These are phyloP conservation scores for Pholiota adiposa DNA, from an alignment of 1,284 basidiomycete species.

Conservation along the genomic window DNA sequence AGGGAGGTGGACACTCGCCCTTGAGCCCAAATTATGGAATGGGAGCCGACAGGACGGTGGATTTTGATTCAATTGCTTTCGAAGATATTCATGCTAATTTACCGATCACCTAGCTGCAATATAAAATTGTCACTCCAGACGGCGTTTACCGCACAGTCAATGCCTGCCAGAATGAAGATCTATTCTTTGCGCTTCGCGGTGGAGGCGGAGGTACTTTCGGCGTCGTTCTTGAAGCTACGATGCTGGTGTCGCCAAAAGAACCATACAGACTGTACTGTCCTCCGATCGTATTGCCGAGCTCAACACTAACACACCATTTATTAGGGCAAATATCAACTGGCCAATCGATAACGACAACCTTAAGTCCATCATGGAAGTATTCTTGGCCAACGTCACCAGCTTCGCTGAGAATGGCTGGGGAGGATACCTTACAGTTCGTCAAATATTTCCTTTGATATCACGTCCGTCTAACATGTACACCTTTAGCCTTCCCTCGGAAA, in stretches of 20 bases:
- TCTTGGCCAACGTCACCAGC: conserved; percentile 27
- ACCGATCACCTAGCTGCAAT: conserved; percentile 44
- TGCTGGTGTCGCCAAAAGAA: conserved; percentile 26
- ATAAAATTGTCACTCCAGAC: conserved; percentile 42
- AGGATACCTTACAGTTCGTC: conserved; percentile 44
- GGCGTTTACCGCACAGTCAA: conserved; percentile 44
- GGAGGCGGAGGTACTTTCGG: conserved; percentile 54
- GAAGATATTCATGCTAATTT: conserved; percentile 6
- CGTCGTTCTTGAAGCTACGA: conserved; percentile 37
- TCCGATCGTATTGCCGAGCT: background rate
- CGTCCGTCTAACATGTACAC: background rate
- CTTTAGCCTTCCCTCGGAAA: conserved; percentile 18
- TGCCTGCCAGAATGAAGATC: conserved; percentile 38
- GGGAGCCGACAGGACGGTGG: conserved; percentile 41
- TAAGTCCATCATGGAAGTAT: conserved; percentile 24
- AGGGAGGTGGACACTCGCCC: conserved; percentile 50
- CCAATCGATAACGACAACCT: conserved; percentile 17
- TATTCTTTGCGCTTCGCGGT: conserved; percentile 58
- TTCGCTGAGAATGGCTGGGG: conserved; percentile 55
- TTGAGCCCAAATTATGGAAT: conserved; percentile 46
- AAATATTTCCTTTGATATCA: background rate
- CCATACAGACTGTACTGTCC: conserved; percentile 16
- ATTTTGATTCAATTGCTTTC: background rate
- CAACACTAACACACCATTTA: background rate
- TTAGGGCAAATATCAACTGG: conserved; percentile 29